Conservation (phyloP, 345 rosid genomes). For the Eucalyptus erythrocorys region DNA sequence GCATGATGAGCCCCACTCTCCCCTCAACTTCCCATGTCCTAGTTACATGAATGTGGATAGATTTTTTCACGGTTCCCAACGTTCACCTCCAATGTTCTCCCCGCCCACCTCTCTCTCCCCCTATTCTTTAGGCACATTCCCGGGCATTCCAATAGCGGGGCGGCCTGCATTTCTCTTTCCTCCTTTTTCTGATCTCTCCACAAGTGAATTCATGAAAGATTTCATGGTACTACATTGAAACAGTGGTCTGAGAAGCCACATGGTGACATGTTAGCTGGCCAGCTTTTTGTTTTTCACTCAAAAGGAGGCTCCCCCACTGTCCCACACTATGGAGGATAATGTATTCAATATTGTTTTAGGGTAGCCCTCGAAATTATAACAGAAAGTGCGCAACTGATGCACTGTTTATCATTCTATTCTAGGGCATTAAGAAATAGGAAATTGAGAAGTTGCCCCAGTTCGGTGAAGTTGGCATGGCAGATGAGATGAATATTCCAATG, state of each 20-base stretch:
- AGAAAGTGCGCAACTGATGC: background rate
- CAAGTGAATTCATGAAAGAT: background rate
- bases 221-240: background rate
- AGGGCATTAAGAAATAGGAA: background rate
- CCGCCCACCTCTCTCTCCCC: background rate
- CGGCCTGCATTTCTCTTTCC: background rate
- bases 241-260: background rate
- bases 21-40: background rate
- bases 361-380: background rate
- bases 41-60: background rate
- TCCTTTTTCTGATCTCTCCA: fast-evolving
- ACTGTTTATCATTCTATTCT: background rate
- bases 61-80: background rate
- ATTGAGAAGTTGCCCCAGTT: background rate
- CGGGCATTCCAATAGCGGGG: background rate
- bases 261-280: background rate
- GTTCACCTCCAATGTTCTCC: background rate
- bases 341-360: background rate
- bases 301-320: background rate
- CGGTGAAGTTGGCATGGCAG: background rate
- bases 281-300: background rate
- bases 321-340: background rate
- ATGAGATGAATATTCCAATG: background rate
- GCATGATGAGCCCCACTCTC: background rate
- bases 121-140: background rate